Evolutionary conservation across 306 rosid species (phyloP).

Genomic region (Hippophae gyantsensis): DNA sequence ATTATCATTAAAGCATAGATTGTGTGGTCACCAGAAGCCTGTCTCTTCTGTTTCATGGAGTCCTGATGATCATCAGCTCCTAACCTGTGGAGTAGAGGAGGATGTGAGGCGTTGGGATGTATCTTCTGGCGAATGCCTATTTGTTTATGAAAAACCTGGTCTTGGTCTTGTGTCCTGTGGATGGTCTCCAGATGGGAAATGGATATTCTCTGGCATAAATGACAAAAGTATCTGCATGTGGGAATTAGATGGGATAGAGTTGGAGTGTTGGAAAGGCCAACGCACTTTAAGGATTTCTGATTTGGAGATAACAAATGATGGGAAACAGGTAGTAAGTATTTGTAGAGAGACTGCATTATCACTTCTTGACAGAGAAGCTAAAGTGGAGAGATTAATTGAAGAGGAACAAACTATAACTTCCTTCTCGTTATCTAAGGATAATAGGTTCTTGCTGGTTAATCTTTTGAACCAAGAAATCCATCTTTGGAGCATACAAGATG

Average conservation of each 20-base stretch:
- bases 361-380: conserved; percentile 44
- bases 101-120: conserved; percentile 60
- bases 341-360: conserved; percentile 34
- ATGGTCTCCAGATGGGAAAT: conserved; percentile 53
- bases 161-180: conserved; percentile 45
- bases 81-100: conserved; percentile 62
- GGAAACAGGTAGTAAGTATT: conserved; percentile 42
- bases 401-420: conserved; percentile 50
- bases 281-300: conserved; percentile 48
- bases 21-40: conserved; percentile 55
- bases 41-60: conserved; percentile 60
- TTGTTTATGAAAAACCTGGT: conserved; percentile 44
- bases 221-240: conserved; percentile 62
- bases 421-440: conserved; percentile 52
- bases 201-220: conserved; percentile 46
- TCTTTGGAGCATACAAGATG: conserved; percentile 54
- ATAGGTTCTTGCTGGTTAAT: conserved; percentile 40
- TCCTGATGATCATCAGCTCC: conserved; percentile 50
- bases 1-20: conserved; percentile 40
- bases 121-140: conserved; percentile 45
- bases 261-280: conserved; percentile 51
- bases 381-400: conserved; percentile 43
- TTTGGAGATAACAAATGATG: conserved; percentile 42
- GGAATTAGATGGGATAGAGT: conserved; percentile 58
- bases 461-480: conserved; percentile 63